Conservation (phyloP, 176 grass and related monocot genomes). For the Panicum miliaceum region DNA sequence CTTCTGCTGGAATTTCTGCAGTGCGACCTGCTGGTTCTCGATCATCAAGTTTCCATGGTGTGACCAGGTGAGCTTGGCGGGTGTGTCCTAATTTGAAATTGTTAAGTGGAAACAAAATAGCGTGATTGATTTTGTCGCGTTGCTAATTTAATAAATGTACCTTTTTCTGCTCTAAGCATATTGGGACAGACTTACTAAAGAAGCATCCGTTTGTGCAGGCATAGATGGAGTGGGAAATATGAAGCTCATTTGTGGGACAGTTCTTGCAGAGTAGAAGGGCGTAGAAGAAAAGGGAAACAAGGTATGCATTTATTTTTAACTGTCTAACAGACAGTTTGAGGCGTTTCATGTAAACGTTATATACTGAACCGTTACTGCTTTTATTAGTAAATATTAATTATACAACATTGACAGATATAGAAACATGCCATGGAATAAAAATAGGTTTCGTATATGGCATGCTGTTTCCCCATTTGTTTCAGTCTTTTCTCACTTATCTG, state of each 20-base stretch:
- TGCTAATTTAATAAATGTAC: slow-evolving; percentile 1
- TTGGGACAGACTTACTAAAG: slow-evolving; percentile 7
- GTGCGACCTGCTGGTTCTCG: slow-evolving; percentile 49
- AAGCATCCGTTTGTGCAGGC: slow-evolving; percentile 62
- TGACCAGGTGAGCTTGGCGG: slow-evolving; percentile 60
- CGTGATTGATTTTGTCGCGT: neutral
- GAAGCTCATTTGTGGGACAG: slow-evolving; percentile 98
- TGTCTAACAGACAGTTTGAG: neutral
- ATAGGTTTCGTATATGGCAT: neutral
- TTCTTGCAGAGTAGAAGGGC: slow-evolving; percentile 83
- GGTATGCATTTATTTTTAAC: slow-evolving; percentile 47
- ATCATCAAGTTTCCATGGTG: slow-evolving; percentile 83
- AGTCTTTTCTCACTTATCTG: neutral
- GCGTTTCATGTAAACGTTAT: neutral
- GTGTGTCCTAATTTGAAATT: slow-evolving; percentile 9
- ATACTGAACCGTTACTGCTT: neutral
- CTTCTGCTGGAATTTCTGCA: slow-evolving; percentile 29
- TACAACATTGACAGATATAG: neutral
- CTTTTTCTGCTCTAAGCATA: slow-evolving; percentile 30
- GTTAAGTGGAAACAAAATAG: slow-evolving; percentile 3
- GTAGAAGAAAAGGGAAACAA: slow-evolving; percentile 94
- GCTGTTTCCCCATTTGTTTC: neutral
- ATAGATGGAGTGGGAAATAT: slow-evolving; percentile 96
- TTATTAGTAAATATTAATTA: neutral
- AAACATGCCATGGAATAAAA: neutral